Conservation (phyloP, 2,329 filamentous ascomycete species). For the Beauveria medogensis region DNA sequence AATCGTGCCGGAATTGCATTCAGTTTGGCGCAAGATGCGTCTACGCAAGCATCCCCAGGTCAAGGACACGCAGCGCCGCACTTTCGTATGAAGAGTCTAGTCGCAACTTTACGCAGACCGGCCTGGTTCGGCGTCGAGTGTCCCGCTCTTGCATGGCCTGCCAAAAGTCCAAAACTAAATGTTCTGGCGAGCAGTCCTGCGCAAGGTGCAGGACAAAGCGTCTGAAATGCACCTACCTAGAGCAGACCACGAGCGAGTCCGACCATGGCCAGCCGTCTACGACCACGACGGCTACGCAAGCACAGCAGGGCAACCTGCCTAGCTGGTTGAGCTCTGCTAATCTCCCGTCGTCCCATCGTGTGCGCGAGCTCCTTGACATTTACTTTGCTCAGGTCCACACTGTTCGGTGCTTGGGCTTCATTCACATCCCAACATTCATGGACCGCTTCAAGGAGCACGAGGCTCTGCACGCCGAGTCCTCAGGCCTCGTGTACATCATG, state of each 20-base stretch:
- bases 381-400: slow-evolving; percentile 6
- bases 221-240: background rate
- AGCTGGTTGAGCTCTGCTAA: background rate
- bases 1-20: slow-evolving; percentile 6
- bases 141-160: background rate
- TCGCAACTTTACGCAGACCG: background rate
- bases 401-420: slow-evolving; percentile 4
- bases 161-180: slow-evolving; percentile 2
- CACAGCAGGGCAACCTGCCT: background rate
- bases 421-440: slow-evolving; percentile 7
- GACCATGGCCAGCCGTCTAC: background rate
- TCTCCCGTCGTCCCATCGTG: background rate
- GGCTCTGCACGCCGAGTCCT: background rate
- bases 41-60: background rate
- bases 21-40: slow-evolving; percentile 3
- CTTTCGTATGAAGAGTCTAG: background rate
- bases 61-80: background rate
- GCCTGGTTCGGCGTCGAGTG: background rate
- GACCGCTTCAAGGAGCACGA: background rate
- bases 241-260: background rate
- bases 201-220: background rate
- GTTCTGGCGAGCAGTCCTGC: background rate
- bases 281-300: background rate
- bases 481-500: slow-evolving; percentile 1
- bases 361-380: slow-evolving; percentile 7